These are phyloP conservation scores for Leishmania aethiopica DNA, from an alignment of 208 protist genomes.

Conservation along the genomic window DNA sequence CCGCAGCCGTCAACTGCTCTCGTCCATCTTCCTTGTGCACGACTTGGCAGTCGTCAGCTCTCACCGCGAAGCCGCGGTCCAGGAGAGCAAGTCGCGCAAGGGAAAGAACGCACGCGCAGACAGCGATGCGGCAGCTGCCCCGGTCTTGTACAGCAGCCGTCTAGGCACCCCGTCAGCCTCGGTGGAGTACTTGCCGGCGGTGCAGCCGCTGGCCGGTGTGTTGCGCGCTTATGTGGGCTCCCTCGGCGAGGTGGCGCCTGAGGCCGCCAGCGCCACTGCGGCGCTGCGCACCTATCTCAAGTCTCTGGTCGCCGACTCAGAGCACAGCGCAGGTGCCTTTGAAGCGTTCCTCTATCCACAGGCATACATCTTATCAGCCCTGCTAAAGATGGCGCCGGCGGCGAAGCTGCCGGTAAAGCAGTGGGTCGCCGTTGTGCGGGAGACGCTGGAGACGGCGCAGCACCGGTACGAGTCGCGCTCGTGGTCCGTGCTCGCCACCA, in stretches of 20 bases:
- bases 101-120: conserved; percentile 25
- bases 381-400: conserved; percentile 53
- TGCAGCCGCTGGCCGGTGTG: conserved; percentile 38
- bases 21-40: conserved; percentile 69
- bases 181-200: conserved; percentile 45
- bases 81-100: conserved; percentile 42
- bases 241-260: conserved; percentile 22
- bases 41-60: conserved; percentile 62
- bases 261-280: conserved; percentile 22
- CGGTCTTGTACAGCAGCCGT: conserved; percentile 24
- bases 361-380: conserved; percentile 52
- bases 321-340: conserved; percentile 33
- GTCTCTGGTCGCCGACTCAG: conserved; percentile 23
- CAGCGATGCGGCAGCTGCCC: conserved; percentile 2
- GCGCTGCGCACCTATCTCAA: conserved; percentile 30
- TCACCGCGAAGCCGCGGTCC: conserved; percentile 33
- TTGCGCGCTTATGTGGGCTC: conserved; percentile 43
- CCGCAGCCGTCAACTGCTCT: conserved; percentile 46
- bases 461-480: conserved; percentile 33
- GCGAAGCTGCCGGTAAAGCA: conserved; percentile 49
- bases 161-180: not conserved
- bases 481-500: conserved; percentile 25
- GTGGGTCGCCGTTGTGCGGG: conserved; percentile 50
- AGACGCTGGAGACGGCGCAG: conserved; percentile 36
- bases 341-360: conserved; percentile 72